phyloP scores from a whole-genome alignment of 2,329 filamentous ascomycete genomes.

The Cladosporium sphaerospermum region DNA sequence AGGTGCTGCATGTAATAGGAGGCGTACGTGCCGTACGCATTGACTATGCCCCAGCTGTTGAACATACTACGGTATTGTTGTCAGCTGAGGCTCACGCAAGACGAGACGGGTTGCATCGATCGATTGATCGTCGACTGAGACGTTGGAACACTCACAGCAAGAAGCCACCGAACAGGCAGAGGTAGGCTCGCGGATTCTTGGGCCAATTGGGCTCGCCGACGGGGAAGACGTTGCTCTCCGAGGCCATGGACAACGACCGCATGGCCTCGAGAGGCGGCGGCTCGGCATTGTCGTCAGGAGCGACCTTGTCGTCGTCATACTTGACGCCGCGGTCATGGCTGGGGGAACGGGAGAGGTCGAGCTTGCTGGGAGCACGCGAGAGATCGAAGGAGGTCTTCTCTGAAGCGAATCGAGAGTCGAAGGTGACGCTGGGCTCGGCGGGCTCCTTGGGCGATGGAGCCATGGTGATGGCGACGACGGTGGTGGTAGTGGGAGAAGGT shows the following conservation, averaged over 20 bases:
- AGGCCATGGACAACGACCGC: constrained; percentile 10
- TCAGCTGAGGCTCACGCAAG: neutral
- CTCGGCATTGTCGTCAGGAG: neutral
- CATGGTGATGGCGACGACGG: constrained; percentile 1
- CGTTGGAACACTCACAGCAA: constrained; percentile 29
- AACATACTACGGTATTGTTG: constrained; percentile 23
- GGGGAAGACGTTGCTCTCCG: neutral
- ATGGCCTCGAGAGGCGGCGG: constrained; percentile 9
- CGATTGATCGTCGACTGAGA: neutral
- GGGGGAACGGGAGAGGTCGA: constrained; percentile 4
- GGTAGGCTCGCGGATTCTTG: constrained; percentile 38
- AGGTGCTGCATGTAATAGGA: constrained; percentile 45
- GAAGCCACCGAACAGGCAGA: constrained; percentile 42
- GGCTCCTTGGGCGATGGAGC: constrained; percentile 1
- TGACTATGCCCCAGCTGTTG: constrained; percentile 44
- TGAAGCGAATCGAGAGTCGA: constrained; percentile 6
- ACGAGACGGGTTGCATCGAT: neutral
- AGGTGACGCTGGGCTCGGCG: constrained; percentile 4
- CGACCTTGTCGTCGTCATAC: neutral
- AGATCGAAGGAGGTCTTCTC: constrained; percentile 3
- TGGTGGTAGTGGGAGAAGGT: neutral
- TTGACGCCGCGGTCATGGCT: constrained; percentile 2
- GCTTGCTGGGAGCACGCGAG: neutral
- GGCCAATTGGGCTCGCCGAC: constrained; percentile 39
- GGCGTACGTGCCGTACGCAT: constrained; percentile 45